Evolutionary conservation across 2,329 filamentous ascomycete species (phyloP), one percentile per base, ranked within the genome.

Genomic region (Talaromyces sp.): DNA sequence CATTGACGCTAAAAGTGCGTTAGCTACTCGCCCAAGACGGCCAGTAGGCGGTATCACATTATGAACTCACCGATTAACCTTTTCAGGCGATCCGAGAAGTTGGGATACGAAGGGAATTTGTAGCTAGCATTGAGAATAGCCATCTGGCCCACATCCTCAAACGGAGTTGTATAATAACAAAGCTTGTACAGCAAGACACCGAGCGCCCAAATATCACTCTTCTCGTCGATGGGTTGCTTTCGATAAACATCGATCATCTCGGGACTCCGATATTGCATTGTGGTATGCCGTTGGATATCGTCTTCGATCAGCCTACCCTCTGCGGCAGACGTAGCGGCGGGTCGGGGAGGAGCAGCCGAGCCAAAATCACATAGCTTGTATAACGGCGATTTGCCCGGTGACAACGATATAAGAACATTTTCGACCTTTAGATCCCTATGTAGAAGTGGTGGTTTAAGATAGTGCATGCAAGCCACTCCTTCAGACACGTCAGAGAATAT

Each of bases 351-450:
- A 2, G 94, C 91, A 4, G 94, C 86, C 5, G 92, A 97, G 35
- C 94, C 94, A 80, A 99, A 99, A 78, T 99, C 94, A 78, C 94
- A 99, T 37, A 99, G 83, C 78, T 99, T 99, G 81, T 97, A 99
- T 63, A 87, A 82, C 65, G 83, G 85, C 40, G 82, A 82, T n/a
- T 81, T 80, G 10, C 82, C 58, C 83, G 48, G 22, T 50, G 82
- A 81, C 41, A 81, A 78, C 48, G 87, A 89, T 63, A 99, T 99
- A 58, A 99, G 82, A 43, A 99, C 91, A 70, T 99, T 99, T 76
- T 99, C 94, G 62, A 99, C 93, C 77, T 99, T 99, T 62, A 99
- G 78, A 74, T 99, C 94, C 63, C 94, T 85, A 74, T 99, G 94
- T 59, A 99, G 81, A 57, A 99, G 78, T 52, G 94, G 86, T 5